Conservation (phyloP, 208 protist genomes). For the Trypanosoma avium region DNA sequence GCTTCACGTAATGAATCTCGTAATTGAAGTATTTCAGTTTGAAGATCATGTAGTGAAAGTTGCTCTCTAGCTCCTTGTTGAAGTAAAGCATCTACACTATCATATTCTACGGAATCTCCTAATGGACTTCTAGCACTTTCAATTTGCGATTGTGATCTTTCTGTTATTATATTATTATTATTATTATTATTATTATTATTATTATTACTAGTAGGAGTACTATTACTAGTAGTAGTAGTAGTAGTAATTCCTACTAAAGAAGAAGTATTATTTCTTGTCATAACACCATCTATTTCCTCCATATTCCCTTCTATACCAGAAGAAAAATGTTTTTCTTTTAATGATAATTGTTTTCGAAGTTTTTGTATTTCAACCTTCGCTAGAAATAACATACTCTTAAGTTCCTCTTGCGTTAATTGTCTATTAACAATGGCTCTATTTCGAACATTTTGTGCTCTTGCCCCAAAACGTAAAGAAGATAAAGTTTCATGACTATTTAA, state of each 20-base stretch:
- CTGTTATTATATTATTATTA: neutral
- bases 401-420: conserved; percentile 72
- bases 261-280: too few relatives aligned
- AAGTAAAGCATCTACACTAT: conserved; percentile 34
- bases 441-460: conserved; percentile 79
- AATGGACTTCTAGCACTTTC: neutral
- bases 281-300: too few relatives aligned
- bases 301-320: too few relatives aligned
- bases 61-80: conserved; percentile 42
- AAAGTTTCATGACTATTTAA: conserved; percentile 87
- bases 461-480: conserved; percentile 88
- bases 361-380: conserved; percentile 62
- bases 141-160: neutral
- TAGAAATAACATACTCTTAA: conserved; percentile 68
- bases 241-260: too few relatives aligned
- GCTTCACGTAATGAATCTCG: conserved; percentile 42
- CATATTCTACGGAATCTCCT: neutral
- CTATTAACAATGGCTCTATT: conserved; percentile 84
- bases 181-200: too few relatives aligned
- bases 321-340: neutral
- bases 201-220: too few relatives aligned
- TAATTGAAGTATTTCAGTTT: conserved; percentile 37
- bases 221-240: neutral
- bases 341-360: conserved; percentile 17
- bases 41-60: conserved; percentile 35